Conservation (phyloP, 768 basidiomycete species). For the Galerina sulciceps region DNA sequence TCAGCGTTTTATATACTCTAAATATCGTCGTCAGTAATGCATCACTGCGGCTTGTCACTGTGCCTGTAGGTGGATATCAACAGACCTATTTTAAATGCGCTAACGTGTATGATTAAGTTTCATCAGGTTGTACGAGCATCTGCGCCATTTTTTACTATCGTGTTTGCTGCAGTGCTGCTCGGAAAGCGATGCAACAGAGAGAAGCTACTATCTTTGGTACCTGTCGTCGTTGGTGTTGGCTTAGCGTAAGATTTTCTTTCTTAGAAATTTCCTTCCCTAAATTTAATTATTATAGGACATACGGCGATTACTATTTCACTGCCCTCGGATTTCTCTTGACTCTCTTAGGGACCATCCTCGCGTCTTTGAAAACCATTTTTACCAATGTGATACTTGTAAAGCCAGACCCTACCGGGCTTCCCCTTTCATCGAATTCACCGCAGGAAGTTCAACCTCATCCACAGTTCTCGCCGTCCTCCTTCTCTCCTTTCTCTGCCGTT, state of each 20-base stretch:
- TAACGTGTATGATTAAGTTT: constrained; percentile 58
- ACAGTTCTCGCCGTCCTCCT: constrained; percentile 15
- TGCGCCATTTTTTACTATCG: constrained; percentile 90
- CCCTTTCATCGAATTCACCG: constrained; percentile 10
- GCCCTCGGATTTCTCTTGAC: constrained; percentile 84
- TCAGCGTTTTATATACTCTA: constrained; percentile 89
- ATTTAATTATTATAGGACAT: constrained; percentile 61
- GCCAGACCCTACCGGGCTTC: constrained; percentile 16
- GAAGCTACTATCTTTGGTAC: constrained; percentile 76
- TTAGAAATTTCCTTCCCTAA: neutral
- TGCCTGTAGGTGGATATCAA: constrained; percentile 65
- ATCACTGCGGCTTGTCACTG: constrained; percentile 85
- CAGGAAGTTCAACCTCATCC: neutral
- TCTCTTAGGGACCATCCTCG: constrained; percentile 87
- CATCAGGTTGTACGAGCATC: constrained; percentile 96
- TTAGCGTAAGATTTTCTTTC: constrained; percentile 67
- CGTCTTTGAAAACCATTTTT: constrained; percentile 91
- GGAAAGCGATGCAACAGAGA: constrained; percentile 58
- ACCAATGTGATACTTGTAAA: constrained; percentile 69
- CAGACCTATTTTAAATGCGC: neutral
- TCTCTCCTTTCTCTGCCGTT: constrained; percentile 11
- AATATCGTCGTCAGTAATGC: constrained; percentile 96
- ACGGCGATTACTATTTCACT: constrained; percentile 95
- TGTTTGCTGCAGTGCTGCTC: constrained; percentile 74
- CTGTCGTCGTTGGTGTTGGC: constrained; percentile 89